phyloP scores from a whole-genome alignment of 495 filamentous ascomycete species.

The Tuber indicum region DNA sequence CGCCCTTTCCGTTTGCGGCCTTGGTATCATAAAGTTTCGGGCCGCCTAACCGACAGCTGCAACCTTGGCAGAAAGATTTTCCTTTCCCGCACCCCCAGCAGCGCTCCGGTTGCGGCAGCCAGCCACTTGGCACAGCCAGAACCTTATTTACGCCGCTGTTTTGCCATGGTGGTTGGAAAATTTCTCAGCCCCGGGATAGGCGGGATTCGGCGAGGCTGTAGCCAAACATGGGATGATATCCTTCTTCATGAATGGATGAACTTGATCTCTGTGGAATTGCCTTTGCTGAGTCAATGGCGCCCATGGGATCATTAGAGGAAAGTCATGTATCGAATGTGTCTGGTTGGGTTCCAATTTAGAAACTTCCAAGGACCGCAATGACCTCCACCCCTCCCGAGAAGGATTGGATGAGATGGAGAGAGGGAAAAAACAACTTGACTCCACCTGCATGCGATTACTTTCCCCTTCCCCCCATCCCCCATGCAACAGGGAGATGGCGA shows the following conservation, averaged over 20 bases:
- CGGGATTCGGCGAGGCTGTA: not conserved
- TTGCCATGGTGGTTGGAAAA: not conserved
- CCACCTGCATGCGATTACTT: not conserved
- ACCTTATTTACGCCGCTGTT: not conserved
- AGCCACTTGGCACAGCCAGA: not conserved
- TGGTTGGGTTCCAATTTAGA: not conserved
- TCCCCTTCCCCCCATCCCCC: not conserved
- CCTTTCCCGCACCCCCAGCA: not conserved
- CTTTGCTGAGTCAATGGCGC: not conserved
- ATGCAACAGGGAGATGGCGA: not conserved
- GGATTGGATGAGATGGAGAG: not conserved
- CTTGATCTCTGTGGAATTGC: not conserved
- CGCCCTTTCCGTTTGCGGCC: not conserved
- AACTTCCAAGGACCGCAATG: not conserved
- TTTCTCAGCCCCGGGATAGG: not conserved
- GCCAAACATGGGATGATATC: not conserved
- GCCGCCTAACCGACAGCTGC: not conserved
- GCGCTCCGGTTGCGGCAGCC: not conserved
- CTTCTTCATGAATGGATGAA: not conserved
- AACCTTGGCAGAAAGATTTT: not conserved
- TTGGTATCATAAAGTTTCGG: not conserved
- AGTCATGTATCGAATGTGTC: not conserved
- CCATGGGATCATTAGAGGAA: not conserved
- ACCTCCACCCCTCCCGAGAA: not conserved
- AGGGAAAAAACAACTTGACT: not conserved